Evolutionary conservation across 2,329 filamentous ascomycete genomes (phyloP), one percentile per base, ranked within the genome.

Genomic region (Neofusicoccum parvum): DNA sequence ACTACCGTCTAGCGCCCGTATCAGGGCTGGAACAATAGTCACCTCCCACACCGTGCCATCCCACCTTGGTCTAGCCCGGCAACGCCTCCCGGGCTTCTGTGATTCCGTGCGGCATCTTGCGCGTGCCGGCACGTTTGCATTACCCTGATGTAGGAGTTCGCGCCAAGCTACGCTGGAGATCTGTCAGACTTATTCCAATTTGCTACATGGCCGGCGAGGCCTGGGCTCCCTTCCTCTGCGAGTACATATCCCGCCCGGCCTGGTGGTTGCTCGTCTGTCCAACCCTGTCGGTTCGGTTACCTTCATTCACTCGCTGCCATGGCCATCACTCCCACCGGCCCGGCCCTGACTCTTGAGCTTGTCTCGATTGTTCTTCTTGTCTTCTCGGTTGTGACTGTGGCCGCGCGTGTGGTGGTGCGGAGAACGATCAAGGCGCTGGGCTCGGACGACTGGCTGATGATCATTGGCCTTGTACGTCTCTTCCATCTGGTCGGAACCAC

Each of bases 401-500:
- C 32, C 10, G 45, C 27, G 15, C 50, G 62, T 11, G 17, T 59
- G 3, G 3, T 46, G 12, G 62, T 65, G 41, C 23, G 62, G 36
- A 45, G n/a, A n/a, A 17, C 51, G 11, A 59, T 58, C 17, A 39
- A 34, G 14, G 45, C 45, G 32, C 36, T 65, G 11, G 62, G 62
- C 10, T 9, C 23, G 11, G 51, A 65, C n/a, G 62, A 65, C 17
- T 43, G 32, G 32, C 36, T 59, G 14, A 65, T 65, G 51, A 34
- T 54, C 9, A 17, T n/a, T 7, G 62, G 62, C 9, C 51, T 65
- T 9, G 62, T 65, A 48, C 6, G 62, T 58, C 6, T 32, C 14
- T 7, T 32, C 27, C 27, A 32, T 32, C 27, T 32, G 27, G 27
- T 32, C 27, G 7, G 27, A 32, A 32, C 27, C 27, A 32, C 27